Percentiles rank a stretch among this genome's conserved stretches.
phyloP scores from a whole-genome alignment of 306 rosid species.

The Potentilla sterilis region DNA sequence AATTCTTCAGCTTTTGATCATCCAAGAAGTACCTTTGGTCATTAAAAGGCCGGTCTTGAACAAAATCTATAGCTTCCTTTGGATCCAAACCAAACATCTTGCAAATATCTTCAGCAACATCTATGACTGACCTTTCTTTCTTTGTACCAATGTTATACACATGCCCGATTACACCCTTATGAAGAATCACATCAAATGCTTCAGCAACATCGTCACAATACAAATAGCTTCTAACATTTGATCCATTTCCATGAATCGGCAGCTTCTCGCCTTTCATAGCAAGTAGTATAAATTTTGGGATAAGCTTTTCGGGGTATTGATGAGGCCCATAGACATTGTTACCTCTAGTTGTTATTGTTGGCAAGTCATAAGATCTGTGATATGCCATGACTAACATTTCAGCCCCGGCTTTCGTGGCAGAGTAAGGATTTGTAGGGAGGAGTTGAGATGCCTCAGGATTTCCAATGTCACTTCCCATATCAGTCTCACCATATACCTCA shows the following conservation, averaged over 20 bases:
- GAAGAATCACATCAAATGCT: constrained; percentile 81
- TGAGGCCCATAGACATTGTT: constrained; percentile 75
- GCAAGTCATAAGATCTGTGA: constrained; percentile 58
- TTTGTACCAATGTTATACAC: constrained; percentile 65
- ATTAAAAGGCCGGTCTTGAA: constrained; percentile 76
- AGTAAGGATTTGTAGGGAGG: constrained; percentile 72
- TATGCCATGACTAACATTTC: constrained; percentile 83
- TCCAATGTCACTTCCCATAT: constrained; percentile 48
- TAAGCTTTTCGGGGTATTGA: constrained; percentile 72
- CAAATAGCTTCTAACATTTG: constrained; percentile 73
- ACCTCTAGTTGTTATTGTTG: constrained; percentile 60
- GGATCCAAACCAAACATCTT: constrained; percentile 44
- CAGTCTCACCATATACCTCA: constrained; percentile 78
- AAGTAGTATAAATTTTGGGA: constrained; percentile 59
- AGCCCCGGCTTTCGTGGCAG: constrained; percentile 79
- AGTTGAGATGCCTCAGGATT: constrained; percentile 68
- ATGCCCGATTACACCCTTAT: constrained; percentile 64
- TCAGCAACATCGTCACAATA: constrained; percentile 60
- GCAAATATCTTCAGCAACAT: constrained; percentile 60
- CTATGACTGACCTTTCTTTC: constrained; percentile 57
- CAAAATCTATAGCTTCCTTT: constrained; percentile 49
- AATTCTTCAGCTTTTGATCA: constrained; percentile 64
- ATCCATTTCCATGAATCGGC: constrained; percentile 73
- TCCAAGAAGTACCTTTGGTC: constrained; percentile 72
- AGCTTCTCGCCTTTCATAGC: constrained; percentile 69